Base-by-base conservation (phyloP, 495 filamentous ascomycete genomes). In the Penicillium odoratum region DNA sequence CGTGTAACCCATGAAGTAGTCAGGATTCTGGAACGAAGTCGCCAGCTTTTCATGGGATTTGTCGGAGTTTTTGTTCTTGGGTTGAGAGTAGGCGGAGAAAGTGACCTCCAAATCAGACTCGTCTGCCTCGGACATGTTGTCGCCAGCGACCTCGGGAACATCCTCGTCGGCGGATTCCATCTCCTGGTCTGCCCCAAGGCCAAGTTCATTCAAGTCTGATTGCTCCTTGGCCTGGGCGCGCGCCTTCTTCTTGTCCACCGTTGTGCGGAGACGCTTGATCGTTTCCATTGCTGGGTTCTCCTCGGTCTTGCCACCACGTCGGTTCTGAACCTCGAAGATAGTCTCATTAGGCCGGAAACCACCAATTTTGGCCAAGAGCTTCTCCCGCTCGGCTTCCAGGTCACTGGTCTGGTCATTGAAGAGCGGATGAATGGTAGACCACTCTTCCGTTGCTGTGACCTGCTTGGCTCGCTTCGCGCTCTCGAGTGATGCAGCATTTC, bases 1-100 rank as follows among this genome's bases (percentile, higher is more conserved):
- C 0, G 81, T 88, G 81, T 99, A 99, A 16, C 90, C 88, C 90
- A 99, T 97, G 81, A 94, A 99, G 66, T 91, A 83, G 43, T 97
- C 94, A 4, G 88, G 81, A 69, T 97, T 92, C 68, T 89, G 79
- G 78, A 85, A 96, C 28, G 80, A 76, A 31, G 81, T 74, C 3
- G 69, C 57, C 16, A 62, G 61, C 31, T 62, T 64, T 50, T 61
- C 66, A 51, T 72, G 70, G 46, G 78, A 67, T 53, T 78, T 71
- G 31, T 51, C 53, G 11, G 46, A 38, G 40, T 51, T 33, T 18
- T 51, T 63, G 55, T 53, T 56, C 48, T 60, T 65, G 13, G 67
- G 59, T 33, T 71, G 61, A 11, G 74, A 76, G 65, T 88, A 79
- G 33, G 75, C 83, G 9, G 88, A 87, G 64, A 98, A 87, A 11